Evolutionary conservation across 2,329 filamentous ascomycete species (phyloP).

Genomic region (Westerdykella sp.): DNA sequence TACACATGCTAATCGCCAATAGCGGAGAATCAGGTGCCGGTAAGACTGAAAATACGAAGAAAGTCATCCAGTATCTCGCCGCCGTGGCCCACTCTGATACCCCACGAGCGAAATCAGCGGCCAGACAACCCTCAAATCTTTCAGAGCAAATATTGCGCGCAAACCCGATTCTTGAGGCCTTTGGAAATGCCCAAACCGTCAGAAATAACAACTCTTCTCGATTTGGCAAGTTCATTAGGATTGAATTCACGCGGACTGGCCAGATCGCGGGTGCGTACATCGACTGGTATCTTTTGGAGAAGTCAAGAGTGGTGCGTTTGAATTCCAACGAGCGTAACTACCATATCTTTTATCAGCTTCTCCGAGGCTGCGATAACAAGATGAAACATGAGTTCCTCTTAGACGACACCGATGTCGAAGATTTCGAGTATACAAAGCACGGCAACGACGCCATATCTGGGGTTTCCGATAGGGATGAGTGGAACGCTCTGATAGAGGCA

Average conservation of each 20-base stretch:
- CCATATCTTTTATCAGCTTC: constrained; percentile 92
- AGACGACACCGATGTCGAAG: constrained; percentile 66
- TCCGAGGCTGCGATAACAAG: constrained; percentile 70
- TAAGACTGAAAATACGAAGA: constrained; percentile 99
- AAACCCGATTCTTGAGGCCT: constrained; percentile 95
- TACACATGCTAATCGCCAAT: constrained; percentile 12
- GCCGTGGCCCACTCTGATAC: constrained; percentile 85
- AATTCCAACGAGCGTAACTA: constrained; percentile 90
- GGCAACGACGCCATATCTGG: constrained; percentile 89
- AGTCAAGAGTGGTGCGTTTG: constrained; percentile 90
- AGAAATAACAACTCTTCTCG: constrained; percentile 97
- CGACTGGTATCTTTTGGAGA: constrained; percentile 96
- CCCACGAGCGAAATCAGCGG: constrained; percentile 53
- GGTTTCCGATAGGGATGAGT: constrained; percentile 85
- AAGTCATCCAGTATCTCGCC: constrained; percentile 97
- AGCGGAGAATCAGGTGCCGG: constrained; percentile 91
- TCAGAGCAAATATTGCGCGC: constrained; percentile 94
- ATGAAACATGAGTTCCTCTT: constrained; percentile 74
- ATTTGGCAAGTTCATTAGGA: constrained; percentile 97
- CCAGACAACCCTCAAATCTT: constrained; percentile 69
- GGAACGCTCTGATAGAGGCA: constrained; percentile 82
- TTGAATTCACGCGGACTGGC: constrained; percentile 82
- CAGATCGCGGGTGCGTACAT: constrained; percentile 95
- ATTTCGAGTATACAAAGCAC: constrained; percentile 86
- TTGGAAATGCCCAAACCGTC: constrained; percentile 96